Evolutionary conservation across 2,329 filamentous ascomycete genomes (phyloP), one percentile per base, ranked within the genome.

Genomic region (Cytospora leucostoma): DNA sequence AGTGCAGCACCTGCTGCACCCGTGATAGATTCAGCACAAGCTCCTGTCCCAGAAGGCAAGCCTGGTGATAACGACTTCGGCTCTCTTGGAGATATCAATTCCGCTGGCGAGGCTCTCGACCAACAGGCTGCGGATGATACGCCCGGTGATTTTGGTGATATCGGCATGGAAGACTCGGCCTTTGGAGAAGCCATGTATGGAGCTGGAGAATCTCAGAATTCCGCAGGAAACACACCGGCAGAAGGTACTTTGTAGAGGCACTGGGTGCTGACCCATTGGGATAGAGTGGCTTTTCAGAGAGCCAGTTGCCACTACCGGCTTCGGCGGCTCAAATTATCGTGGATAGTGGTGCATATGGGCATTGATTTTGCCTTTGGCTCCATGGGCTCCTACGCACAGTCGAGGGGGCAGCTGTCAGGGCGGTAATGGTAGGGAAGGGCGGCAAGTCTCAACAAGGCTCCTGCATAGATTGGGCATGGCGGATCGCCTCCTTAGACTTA

Each of bases 171-270:
- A 54, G 89, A 93, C 71, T 92, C 88, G 40, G 91, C 90, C 1
- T 95, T 95, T 77, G 91, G 90, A 3, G 90, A 95, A 69, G 91
- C 91, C 0, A 92, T 94, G 75, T 90, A 93, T 69, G 85, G 84
- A 5, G 83, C 87, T 13, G 82, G 80, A 55, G 68, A 68, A 35
- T 70, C 69, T 10, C 66, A 63, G 11, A 60, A 63, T 8, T 65
- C 63, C 21, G 70, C 72, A 50, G 72, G 72, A 11, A 74, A 70
- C 59, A 79, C 77, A 34, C 76, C 76, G 2, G 74, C 65, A 19
- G 73, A 75, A 19, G 71, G 69, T 19, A 71, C 77, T 73, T 63
- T 60, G 37, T 54, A 40, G 52, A 12, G 27, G 5, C 8, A 11
- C 19, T 27, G 32, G 38, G 13, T 21, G 7, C n/a, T 21, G 11